Evolutionary conservation across 2,329 filamentous ascomycete species (phyloP).

Genomic region (Akanthomyces muscarius): DNA sequence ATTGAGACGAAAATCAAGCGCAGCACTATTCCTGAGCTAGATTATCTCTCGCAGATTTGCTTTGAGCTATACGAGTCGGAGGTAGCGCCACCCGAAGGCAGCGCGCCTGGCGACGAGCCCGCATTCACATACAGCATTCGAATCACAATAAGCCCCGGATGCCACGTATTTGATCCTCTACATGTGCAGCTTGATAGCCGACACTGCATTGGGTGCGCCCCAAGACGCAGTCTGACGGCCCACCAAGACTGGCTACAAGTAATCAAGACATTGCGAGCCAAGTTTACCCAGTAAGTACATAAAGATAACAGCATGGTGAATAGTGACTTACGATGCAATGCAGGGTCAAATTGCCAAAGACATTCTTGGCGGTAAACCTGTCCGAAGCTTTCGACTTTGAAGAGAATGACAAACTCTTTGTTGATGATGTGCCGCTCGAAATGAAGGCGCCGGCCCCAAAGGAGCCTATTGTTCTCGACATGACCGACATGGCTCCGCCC

Average conservation of each 20-base stretch:
- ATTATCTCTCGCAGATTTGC: slow-evolving; percentile 95
- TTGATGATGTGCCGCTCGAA: slow-evolving; percentile 45
- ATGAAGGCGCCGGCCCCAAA: slow-evolving; percentile 39
- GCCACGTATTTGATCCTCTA: slow-evolving; percentile 92
- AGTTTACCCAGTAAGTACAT: slow-evolving; percentile 79
- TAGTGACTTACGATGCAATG: neutral
- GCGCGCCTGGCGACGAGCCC: slow-evolving; percentile 49
- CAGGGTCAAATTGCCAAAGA: slow-evolving; percentile 63
- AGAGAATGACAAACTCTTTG: slow-evolving; percentile 48
- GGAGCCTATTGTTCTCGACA: slow-evolving; percentile 19
- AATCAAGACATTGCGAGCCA: slow-evolving; percentile 90
- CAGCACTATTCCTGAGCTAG: slow-evolving; percentile 91
- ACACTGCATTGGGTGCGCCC: slow-evolving; percentile 92
- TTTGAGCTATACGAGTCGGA: slow-evolving; percentile 97
- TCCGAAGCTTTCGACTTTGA: slow-evolving; percentile 60
- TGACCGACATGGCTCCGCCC: neutral
- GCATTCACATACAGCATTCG: slow-evolving; percentile 93
- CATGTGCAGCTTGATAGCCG: slow-evolving; percentile 95
- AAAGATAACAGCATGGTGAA: neutral
- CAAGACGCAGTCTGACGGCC: slow-evolving; percentile 81
- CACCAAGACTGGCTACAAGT: slow-evolving; percentile 96
- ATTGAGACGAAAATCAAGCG: slow-evolving; percentile 96
- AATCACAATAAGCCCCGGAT: slow-evolving; percentile 92
- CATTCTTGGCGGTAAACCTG: slow-evolving; percentile 61
- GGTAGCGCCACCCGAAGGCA: slow-evolving; percentile 53